These are phyloP conservation scores for Candida tallmaniae DNA, from an alignment of 805 yeast species.

Conservation along the genomic window DNA sequence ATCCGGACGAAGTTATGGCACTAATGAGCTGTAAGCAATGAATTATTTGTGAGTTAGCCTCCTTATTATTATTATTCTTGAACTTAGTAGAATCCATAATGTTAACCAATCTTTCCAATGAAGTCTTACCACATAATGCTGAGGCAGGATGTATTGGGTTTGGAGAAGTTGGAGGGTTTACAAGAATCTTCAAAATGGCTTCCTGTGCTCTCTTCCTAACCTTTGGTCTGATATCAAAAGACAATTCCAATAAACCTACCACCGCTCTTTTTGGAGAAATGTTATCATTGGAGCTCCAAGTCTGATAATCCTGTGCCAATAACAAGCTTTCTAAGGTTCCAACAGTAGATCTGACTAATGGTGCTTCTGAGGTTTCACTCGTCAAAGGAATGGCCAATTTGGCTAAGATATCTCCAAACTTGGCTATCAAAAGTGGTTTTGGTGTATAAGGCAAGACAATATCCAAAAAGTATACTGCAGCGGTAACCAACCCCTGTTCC, in stretches of 20 bases:
- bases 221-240: constrained; percentile 88
- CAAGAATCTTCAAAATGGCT: constrained; percentile 63
- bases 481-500: constrained; percentile 63
- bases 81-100: constrained; percentile 31
- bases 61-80: constrained; percentile 43
- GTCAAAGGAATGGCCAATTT: constrained; percentile 80
- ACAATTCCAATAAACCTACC: constrained; percentile 68
- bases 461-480: constrained; percentile 79
- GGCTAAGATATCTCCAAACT: constrained; percentile 72
- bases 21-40: constrained; percentile 76
- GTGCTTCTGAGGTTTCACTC: constrained; percentile 65
- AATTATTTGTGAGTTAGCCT: constrained; percentile 53
- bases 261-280: constrained; percentile 81
- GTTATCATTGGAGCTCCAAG: constrained; percentile 62
- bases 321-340: constrained; percentile 81
- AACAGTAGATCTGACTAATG: constrained; percentile 74
- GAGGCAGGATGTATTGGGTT: constrained; percentile 75
- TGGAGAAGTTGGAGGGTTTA: constrained; percentile 72
- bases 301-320: constrained; percentile 69
- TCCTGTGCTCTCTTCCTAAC: constrained; percentile 94
- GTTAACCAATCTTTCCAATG: constrained; percentile 51
- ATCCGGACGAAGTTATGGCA: constrained; percentile 62
- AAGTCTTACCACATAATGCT: constrained; percentile 61
- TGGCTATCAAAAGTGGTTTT: constrained; percentile 60
- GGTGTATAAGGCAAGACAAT: constrained; percentile 73